Evolutionary conservation across 2,329 filamentous ascomycete species (phyloP).

Genomic region (Botrytis cinerea): DNA sequence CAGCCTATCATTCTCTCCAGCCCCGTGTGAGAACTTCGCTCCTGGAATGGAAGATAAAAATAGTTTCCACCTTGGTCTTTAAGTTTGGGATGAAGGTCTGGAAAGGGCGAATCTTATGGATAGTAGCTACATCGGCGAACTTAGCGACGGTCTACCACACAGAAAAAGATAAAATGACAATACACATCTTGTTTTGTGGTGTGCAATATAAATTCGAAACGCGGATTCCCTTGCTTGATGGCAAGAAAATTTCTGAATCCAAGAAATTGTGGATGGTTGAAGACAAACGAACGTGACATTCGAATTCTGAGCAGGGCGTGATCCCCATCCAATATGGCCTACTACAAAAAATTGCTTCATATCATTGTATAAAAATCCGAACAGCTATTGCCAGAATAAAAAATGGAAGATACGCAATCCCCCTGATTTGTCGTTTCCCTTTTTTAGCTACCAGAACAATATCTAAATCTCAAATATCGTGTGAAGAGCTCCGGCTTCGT

Average conservation of each 20-base stretch:
- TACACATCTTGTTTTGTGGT: not conserved
- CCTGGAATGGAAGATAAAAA: not conserved
- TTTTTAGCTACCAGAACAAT: not conserved
- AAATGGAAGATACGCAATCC: not conserved
- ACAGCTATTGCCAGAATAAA: not conserved
- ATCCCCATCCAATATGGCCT: not conserved
- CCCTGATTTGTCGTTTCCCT: not conserved
- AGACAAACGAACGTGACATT: not conserved
- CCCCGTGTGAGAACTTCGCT: too few relatives aligned
- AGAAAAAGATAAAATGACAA: not conserved
- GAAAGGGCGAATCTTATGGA: not conserved
- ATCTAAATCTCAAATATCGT: not conserved
- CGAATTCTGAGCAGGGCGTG: not conserved
- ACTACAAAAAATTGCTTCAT: not conserved
- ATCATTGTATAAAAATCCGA: not conserved
- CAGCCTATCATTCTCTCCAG: not conserved
- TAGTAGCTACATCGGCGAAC: not conserved
- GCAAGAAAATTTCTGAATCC: not conserved
- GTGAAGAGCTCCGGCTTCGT: not conserved
- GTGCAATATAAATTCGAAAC: not conserved
- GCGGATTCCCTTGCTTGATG: not conserved
- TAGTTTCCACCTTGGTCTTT: not conserved
- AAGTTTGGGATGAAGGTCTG: not conserved
- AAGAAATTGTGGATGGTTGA: not conserved
- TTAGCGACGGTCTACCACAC: not conserved